A percentile compares a stretch with the other conserved stretches of the same genome.
phyloP scores from a whole-genome alignment of 305 asterid species.

The Euphrasia arctica region DNA sequence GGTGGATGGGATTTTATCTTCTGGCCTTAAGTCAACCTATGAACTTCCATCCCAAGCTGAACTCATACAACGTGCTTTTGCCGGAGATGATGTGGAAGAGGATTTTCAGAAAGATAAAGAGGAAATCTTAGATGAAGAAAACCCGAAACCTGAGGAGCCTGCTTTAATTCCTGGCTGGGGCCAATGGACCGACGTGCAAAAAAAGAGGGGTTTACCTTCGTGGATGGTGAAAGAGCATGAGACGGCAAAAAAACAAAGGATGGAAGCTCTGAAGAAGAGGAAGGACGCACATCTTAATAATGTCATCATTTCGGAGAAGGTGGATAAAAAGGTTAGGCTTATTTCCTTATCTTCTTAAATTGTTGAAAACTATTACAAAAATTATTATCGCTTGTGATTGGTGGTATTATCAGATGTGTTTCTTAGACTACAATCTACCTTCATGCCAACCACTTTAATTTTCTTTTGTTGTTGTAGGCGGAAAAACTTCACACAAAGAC shows the following conservation, averaged over 20 bases:
- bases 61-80: constrained; percentile 88
- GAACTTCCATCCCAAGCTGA: constrained; percentile 91
- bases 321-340: constrained; percentile 68
- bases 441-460: not conserved
- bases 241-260: constrained; percentile 67
- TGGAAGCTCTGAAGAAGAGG: constrained; percentile 80
- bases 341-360: constrained; percentile 3
- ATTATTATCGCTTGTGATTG: no score
- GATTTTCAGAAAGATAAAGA: constrained; percentile 80
- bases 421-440: not conserved
- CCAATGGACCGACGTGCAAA: constrained; percentile 86
- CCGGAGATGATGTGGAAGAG: constrained; percentile 92
- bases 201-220: constrained; percentile 79
- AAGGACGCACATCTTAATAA: constrained; percentile 79
- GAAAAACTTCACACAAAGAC: constrained; percentile 80
- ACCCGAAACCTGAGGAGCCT: constrained; percentile 89
- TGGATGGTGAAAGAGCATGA: constrained; percentile 88
- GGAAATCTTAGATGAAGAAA: constrained; percentile 70
- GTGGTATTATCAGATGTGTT: not conserved
- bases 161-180: constrained; percentile 94
- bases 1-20: constrained; percentile 88
- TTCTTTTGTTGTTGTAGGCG: constrained; percentile 45
- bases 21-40: constrained; percentile 57
- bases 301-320: constrained; percentile 91
- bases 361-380: not conserved